Conservation (phyloP, 2,329 filamentous ascomycete genomes). For the Colletotrichum sp. region DNA sequence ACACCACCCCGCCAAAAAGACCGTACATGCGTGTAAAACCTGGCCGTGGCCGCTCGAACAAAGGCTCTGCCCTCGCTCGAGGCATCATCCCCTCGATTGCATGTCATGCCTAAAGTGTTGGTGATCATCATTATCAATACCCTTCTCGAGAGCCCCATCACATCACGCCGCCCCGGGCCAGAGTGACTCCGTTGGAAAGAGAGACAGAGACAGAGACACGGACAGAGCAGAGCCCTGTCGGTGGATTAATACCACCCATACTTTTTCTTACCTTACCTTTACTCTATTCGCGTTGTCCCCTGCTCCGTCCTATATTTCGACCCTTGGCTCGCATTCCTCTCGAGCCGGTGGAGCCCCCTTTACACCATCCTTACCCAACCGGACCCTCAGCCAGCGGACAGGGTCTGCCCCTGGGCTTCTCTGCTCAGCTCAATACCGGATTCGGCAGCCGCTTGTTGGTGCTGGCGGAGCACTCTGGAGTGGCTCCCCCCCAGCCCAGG, state of each 20-base stretch:
- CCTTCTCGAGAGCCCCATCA: neutral
- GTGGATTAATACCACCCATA: neutral
- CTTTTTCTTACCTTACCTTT: neutral
- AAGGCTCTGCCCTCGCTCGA: neutral
- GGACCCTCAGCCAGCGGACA: neutral
- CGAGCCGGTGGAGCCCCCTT: neutral
- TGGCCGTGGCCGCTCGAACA: neutral
- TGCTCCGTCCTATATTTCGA: neutral
- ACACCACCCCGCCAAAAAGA: neutral
- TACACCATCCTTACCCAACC: neutral
- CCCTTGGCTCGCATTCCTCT: neutral
- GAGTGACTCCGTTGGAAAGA: neutral
- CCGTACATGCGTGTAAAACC: neutral
- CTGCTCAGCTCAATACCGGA: conserved; percentile 11
- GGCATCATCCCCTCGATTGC: neutral
- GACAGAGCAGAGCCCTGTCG: neutral
- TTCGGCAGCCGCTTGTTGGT: conserved; percentile 10
- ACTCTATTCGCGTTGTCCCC: neutral
- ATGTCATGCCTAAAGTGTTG: conserved; percentile 1
- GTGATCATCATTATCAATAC: conserved; percentile 12
- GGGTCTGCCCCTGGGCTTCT: neutral
- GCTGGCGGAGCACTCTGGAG: neutral
- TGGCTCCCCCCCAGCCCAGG: neutral
- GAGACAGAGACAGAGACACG: neutral
- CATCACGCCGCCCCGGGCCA: neutral